Evolutionary conservation across 78 protist species (phyloP).

Genomic region (Polysphondylium violaceum): DNA sequence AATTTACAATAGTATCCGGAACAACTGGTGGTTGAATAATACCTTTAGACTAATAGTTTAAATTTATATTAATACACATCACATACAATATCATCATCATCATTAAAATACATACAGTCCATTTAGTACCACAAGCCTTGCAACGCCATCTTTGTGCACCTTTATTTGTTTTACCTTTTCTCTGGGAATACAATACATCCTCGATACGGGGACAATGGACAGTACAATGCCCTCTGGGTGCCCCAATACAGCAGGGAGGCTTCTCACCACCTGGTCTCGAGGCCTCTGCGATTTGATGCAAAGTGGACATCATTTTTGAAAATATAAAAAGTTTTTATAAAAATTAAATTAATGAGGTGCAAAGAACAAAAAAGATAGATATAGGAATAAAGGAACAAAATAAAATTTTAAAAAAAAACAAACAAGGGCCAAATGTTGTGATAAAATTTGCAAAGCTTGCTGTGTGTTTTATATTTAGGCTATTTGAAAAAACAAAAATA

Average conservation of each 20-base stretch:
- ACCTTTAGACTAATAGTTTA: slow-evolving; percentile 51
- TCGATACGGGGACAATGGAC: slow-evolving; percentile 74
- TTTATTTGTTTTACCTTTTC: slow-evolving; percentile 78
- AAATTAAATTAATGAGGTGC: no score
- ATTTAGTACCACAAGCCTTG: slow-evolving; percentile 79
- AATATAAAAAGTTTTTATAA: no score
- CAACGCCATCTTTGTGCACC: slow-evolving; percentile 79
- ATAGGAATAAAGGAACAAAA: no score
- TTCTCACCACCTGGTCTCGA: slow-evolving; percentile 4
- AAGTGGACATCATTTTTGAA: slow-evolving; percentile 29
- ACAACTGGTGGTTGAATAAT: slow-evolving; percentile 62
- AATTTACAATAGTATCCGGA: slow-evolving; percentile 60
- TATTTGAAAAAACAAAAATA: no score
- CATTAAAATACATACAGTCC: slow-evolving; percentile 63
- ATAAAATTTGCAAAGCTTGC: no score
- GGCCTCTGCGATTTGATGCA: slow-evolving; percentile 1
- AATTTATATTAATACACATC: background rate
- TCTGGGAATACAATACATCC: slow-evolving; percentile 66
- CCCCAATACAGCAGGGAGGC: slow-evolving; percentile 55
- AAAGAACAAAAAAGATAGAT: no score
- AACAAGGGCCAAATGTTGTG: no score
- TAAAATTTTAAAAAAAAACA: no score
- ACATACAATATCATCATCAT: background rate
- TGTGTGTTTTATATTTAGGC: no score
- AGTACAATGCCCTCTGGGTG: slow-evolving; percentile 73